Evolutionary conservation across 805 yeast species (phyloP).

Genomic region (Hyphopichia homilentoma): DNA sequence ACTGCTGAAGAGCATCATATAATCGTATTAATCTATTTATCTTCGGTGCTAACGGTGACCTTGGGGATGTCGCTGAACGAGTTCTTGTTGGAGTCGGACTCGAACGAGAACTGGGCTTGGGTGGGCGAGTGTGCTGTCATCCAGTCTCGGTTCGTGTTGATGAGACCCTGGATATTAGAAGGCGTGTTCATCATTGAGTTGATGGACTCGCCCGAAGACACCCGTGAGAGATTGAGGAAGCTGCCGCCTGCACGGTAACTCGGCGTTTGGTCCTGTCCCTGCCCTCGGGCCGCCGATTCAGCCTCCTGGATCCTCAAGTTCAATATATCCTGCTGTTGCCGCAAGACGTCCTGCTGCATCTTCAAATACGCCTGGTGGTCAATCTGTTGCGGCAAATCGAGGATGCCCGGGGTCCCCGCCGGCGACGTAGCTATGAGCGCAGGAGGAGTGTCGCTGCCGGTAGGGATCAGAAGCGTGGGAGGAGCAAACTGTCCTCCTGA

Average conservation of each 20-base stretch:
- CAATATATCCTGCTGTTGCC: slow-evolving; percentile 33
- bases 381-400: slow-evolving; percentile 11
- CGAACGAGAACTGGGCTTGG: no score
- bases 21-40: no score
- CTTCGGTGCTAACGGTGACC: no score
- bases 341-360: slow-evolving; percentile 34
- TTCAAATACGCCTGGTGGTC: slow-evolving; percentile 35
- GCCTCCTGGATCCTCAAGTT: slow-evolving; percentile 11
- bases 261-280: slow-evolving; percentile 1
- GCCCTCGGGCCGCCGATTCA: slow-evolving; percentile 3
- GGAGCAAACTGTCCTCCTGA: slow-evolving; percentile 1
- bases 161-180: slow-evolving; percentile 7
- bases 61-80: no score
- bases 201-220: slow-evolving; percentile 9
- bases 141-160: slow-evolving; percentile 6
- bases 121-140: no score
- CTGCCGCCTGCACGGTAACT: slow-evolving; percentile 1
- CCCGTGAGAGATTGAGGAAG: slow-evolving; percentile 5
- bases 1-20: no score
- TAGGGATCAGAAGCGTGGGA: slow-evolving; percentile 2
- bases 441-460: slow-evolving; percentile 2
- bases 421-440: slow-evolving; percentile 1
- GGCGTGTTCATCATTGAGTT: slow-evolving; percentile 5
- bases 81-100: no score
- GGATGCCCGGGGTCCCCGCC: slow-evolving; percentile 1